A percentile compares a stretch with the other conserved stretches of the same genome.
Evolutionary conservation across 2,329 filamentous ascomycete species (phyloP).

Genomic region (Trichoderma brevicompactum): DNA sequence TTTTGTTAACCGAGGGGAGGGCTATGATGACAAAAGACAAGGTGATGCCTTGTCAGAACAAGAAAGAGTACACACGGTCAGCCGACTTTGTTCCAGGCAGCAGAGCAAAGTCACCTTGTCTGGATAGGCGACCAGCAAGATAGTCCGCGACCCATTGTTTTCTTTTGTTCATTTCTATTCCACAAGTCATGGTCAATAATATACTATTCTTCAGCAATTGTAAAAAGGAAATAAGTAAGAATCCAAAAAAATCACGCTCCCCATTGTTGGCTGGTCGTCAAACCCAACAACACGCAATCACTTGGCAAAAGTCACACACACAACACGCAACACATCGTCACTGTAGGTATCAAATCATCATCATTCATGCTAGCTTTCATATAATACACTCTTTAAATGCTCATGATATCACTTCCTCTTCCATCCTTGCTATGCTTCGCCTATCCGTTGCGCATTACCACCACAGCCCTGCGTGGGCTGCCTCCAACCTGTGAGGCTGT

Average conservation of each 20-base stretch:
- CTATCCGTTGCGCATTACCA: conserved; percentile 18
- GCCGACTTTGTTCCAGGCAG: conserved; percentile 20
- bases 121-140: background rate
- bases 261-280: background rate
- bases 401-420: conserved; percentile 1
- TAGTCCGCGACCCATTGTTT: background rate
- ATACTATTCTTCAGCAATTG: too few species aligned
- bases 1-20: background rate
- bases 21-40: background rate
- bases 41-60: too few species aligned
- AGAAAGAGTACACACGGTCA: background rate
- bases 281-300: background rate
- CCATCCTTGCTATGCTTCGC: conserved; percentile 2
- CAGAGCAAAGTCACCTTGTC: conserved; percentile 15
- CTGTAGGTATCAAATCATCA: conserved; percentile 27
- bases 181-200: too few species aligned
- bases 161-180: too few species aligned
- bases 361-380: conserved; percentile 26
- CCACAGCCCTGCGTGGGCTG: conserved; percentile 11
- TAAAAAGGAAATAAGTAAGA: too few species aligned
- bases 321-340: background rate
- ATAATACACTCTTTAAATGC: conserved; percentile 26
- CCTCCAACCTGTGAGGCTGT: conserved; percentile 24
- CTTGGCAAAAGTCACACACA: background rate
- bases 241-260: too few species aligned